Conservation (phyloP, 2,329 filamentous ascomycete species). For the Trichoderma citrinoviride region DNA sequence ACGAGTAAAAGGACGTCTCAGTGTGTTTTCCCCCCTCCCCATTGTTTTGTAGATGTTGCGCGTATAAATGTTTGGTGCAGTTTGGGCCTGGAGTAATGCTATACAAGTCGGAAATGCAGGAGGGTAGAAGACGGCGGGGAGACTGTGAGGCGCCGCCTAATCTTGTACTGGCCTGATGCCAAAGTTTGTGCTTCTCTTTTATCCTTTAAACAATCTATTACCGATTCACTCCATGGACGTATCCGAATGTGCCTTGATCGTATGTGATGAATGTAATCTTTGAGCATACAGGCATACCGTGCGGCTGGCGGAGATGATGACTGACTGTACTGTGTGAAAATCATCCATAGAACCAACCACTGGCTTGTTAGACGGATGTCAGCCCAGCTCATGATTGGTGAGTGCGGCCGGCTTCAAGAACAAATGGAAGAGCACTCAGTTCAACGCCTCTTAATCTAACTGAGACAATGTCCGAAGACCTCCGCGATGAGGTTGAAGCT, state of each 20-base stretch:
- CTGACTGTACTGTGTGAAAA: constrained; percentile 20
- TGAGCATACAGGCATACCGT: constrained; percentile 3
- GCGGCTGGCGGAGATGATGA: not conserved
- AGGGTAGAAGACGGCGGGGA: constrained; percentile 25
- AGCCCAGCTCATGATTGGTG: not conserved
- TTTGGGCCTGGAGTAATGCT: constrained; percentile 31
- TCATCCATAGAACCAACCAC: not conserved
- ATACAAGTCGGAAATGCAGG: constrained; percentile 16
- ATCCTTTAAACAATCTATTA: not conserved
- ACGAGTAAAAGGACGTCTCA: constrained; percentile 64
- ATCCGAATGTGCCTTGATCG: too few relatives aligned
- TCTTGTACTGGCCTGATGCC: constrained; percentile 33
- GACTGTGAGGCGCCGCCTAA: constrained; percentile 25
- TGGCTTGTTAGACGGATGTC: not conserved
- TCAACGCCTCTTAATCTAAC: not conserved
- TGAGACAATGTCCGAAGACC: constrained; percentile 52
- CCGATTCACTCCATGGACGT: too few relatives aligned
- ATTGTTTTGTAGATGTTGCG: constrained; percentile 23
- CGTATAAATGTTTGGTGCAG: constrained; percentile 17
- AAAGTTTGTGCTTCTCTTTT: constrained; percentile 15
- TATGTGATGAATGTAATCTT: not conserved
- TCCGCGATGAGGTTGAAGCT: constrained; percentile 72
- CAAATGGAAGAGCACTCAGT: not conserved
- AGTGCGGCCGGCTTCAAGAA: not conserved
- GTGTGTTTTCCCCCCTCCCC: not conserved